These are phyloP conservation scores for Irpex sp. DNA, from an alignment of 1,284 basidiomycete species.

Conservation along the genomic window DNA sequence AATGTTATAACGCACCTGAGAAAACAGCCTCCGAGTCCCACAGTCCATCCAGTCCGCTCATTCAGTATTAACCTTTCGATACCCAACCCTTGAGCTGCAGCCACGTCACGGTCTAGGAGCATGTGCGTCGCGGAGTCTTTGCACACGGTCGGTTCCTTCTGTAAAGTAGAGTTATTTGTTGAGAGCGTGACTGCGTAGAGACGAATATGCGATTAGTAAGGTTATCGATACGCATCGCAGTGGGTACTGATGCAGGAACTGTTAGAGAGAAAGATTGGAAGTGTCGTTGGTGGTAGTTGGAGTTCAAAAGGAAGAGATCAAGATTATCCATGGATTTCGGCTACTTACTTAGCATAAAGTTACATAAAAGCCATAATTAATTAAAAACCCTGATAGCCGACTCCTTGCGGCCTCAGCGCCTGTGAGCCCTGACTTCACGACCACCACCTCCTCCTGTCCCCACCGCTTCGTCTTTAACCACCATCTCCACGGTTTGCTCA, in stretches of 20 bases:
- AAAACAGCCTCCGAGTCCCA: no score
- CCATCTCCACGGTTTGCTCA: not conserved
- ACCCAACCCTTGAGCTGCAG: no score
- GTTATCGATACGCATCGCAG: not conserved
- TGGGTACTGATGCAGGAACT: not conserved
- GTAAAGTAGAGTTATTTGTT: no score
- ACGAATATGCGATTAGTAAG: no score
- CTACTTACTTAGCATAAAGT: not conserved
- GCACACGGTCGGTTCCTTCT: no score
- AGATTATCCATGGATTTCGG: not conserved
- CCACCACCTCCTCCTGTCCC: not conserved
- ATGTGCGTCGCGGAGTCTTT: no score
- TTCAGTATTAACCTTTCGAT: no score
- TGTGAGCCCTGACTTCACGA: not conserved
- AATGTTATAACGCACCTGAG: no score
- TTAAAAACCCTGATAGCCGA: not conserved
- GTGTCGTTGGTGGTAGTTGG: not conserved
- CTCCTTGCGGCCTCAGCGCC: not conserved
- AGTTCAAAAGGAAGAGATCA: not conserved
- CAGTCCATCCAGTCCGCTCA: no score
- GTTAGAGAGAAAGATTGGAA: not conserved
- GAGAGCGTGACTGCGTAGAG: no score
- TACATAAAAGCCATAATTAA: not conserved
- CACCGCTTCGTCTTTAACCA: not conserved
- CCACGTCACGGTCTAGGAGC: no score